Evolutionary conservation across 2,329 filamentous ascomycete species (phyloP).

Genomic region (Sarocladiaceae sp.): DNA sequence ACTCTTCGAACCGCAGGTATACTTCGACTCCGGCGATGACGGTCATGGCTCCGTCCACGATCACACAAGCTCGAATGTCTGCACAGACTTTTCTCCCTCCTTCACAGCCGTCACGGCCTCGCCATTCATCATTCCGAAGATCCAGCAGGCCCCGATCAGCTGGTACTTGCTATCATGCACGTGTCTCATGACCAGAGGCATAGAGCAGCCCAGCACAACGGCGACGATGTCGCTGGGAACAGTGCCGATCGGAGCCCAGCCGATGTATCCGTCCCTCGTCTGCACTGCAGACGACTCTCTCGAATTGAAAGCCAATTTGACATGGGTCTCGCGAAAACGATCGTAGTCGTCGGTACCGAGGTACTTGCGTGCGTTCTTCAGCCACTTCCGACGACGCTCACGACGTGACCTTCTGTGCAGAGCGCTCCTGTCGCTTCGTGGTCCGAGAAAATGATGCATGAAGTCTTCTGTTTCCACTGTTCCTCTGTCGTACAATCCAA

Average conservation of each 20-base stretch:
- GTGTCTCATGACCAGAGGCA: neutral
- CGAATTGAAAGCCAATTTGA: too few relatives aligned
- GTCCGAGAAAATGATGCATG: too few relatives aligned
- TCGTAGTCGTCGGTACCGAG: too few relatives aligned
- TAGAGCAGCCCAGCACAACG: neutral
- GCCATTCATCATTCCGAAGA: neutral
- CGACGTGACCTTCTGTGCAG: too few relatives aligned
- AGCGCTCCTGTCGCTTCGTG: too few relatives aligned
- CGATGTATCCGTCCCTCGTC: neutral
- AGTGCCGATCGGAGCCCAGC: neutral
- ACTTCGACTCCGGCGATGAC: too few relatives aligned
- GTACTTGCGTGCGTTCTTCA: too few relatives aligned
- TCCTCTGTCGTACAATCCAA: neutral
- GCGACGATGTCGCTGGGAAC: neutral
- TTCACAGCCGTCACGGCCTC: neutral
- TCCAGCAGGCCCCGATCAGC: neutral
- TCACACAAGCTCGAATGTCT: too few relatives aligned
- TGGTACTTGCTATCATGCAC: neutral
- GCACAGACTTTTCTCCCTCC: neutral
- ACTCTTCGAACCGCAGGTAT: too few relatives aligned
- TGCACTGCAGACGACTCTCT: neutral
- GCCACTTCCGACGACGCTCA: too few relatives aligned
- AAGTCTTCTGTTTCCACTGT: neutral
- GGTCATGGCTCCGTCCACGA: too few relatives aligned
- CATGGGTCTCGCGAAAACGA: too few relatives aligned